These are phyloP conservation scores for Magnolia sinica DNA, from an alignment of 164 flowering plant genomes.

Conservation along the genomic window DNA sequence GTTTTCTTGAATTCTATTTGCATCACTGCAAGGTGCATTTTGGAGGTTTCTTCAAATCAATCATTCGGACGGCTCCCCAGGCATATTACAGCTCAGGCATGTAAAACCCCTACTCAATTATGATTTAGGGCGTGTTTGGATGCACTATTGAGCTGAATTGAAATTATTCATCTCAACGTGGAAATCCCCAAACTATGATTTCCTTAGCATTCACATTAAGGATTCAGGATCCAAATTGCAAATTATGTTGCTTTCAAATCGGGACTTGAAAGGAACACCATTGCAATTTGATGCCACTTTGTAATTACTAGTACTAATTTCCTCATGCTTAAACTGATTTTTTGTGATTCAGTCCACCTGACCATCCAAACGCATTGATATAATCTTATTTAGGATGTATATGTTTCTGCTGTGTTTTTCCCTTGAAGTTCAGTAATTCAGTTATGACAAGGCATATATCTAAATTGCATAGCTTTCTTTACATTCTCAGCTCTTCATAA, in stretches of 20 bases:
- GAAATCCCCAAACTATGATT: background rate
- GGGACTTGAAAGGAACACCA: background rate
- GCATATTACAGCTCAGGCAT: slow-evolving; percentile 36
- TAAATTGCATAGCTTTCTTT: too few relatives aligned
- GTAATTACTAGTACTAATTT: background rate
- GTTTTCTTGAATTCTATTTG: background rate
- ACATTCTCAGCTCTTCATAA: too few relatives aligned
- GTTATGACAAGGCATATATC: too few relatives aligned
- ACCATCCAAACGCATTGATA: background rate
- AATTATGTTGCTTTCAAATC: background rate
- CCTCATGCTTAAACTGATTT: background rate
- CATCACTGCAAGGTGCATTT: slow-evolving; percentile 34
- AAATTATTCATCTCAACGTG: background rate
- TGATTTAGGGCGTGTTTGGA: background rate
- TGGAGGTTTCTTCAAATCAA: slow-evolving; percentile 33
- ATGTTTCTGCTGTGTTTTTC: too few relatives aligned
- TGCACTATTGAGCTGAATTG: background rate
- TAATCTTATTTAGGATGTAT: background rate
- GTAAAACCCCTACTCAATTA: slow-evolving; percentile 7
- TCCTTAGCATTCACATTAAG: background rate
- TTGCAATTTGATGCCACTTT: background rate
- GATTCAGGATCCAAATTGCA: background rate
- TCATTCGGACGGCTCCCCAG: slow-evolving; percentile 31
- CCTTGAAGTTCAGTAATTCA: too few relatives aligned
- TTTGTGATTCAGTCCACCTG: background rate